phyloP scores from a whole-genome alignment of 208 protist species.

The Acanthamoeba sp. region DNA sequence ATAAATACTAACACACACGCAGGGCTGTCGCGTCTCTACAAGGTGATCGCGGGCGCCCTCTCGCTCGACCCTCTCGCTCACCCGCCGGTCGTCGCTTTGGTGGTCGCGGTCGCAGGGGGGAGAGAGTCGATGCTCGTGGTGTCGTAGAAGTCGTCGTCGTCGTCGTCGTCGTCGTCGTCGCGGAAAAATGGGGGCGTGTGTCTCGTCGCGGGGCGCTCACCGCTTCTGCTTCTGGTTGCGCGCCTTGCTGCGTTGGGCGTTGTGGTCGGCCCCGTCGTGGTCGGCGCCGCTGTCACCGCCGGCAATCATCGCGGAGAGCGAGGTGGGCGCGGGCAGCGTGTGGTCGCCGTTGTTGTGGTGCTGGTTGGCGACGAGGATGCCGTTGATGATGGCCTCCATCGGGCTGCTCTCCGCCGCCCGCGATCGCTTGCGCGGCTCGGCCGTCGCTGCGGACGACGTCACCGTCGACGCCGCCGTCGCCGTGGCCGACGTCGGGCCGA shows the following conservation, averaged over 20 bases:
- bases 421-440: conserved; percentile 11
- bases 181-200: too few relatives aligned
- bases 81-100: too few relatives aligned
- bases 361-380: neutral
- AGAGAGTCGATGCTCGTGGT: too few relatives aligned
- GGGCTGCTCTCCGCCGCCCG: neutral
- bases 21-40: too few relatives aligned
- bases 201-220: neutral
- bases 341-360: neutral
- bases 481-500: neutral
- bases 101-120: too few relatives aligned
- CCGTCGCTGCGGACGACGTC: neutral
- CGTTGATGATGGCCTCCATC: neutral
- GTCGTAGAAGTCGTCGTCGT: too few relatives aligned
- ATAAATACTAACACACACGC: too few relatives aligned
- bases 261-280: neutral
- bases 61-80: too few relatives aligned
- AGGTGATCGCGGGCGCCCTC: too few relatives aligned
- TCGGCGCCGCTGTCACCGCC: neutral
- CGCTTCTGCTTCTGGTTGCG: conserved; percentile 46
- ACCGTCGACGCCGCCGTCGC: neutral
- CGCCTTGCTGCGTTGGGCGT: neutral
- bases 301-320: neutral
- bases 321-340: neutral
- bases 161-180: too few relatives aligned